Base-by-base conservation (phyloP, 371 early-diverging fungal species). In the Nematocida major region DNA sequence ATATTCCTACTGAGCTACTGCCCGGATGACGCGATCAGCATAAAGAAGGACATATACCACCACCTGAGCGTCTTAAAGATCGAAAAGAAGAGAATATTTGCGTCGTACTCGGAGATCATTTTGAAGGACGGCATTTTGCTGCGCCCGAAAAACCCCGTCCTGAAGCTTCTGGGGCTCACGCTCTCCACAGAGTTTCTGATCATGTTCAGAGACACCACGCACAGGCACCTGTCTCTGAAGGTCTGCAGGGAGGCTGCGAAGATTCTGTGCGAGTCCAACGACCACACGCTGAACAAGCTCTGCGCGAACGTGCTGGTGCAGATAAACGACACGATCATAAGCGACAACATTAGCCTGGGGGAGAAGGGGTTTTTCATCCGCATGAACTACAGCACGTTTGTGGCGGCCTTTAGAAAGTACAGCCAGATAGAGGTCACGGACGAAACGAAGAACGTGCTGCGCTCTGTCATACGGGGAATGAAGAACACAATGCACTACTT, bases 401-500 rank as follows among this genome's bases (percentile, higher is more conserved):
- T 65, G 9, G 28, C 24, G 0, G 76, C 76, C 7, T 73, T 73
- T 34, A 62, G 50, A 28, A 61, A 65, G 26, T 73, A 73, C 53
- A 26, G 45, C 18, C 11, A 48, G 51, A 34, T 73, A 9, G 11
- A 26, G 22, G 49, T 73, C 26, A 59, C 76, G 28, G 76, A 73
- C 24, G 76, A 73, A n/a, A 73, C 62, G 49, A 73, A 73, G 54
- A 73, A 65, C 38, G 76, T 73, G 39, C 57, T 73, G 28, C 32
- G 76, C 20, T 73, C 76, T 26, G 39, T 73, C 15, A 73, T 73
- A 26, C 62, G 76, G 38, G 76, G 76, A 22, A 73, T 73, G 76
- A 73, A 73, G 47, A 73, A 73, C 66, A 73, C 76, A 43, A 73
- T 73, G 76, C 76, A 73, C 63, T 73, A 73, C 53, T 73, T 73